Conservation (phyloP, 805 yeast genomes). For the Barnettozyma wickerhamii region DNA sequence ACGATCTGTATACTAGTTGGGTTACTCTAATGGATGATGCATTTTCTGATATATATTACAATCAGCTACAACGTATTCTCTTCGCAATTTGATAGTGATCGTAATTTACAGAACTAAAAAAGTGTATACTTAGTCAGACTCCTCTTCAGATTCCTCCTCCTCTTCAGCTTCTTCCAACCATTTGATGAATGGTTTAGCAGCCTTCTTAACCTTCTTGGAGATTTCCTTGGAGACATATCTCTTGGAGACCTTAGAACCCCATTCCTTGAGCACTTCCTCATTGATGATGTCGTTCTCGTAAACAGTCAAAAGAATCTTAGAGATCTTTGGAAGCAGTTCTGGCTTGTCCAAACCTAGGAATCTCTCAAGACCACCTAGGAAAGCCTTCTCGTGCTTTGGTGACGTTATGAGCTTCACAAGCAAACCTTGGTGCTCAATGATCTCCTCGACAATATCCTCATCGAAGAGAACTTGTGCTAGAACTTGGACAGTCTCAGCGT, state of each 20-base stretch:
- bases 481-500: conserved; percentile 80
- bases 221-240: conserved; percentile 90
- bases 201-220: conserved; percentile 90
- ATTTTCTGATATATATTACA: not conserved
- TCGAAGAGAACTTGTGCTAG: conserved; percentile 87
- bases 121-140: conserved; percentile 9
- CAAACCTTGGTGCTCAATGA: conserved; percentile 76
- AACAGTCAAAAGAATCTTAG: conserved; percentile 75
- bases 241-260: conserved; percentile 91
- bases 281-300: conserved; percentile 81
- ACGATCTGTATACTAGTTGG: conserved; percentile 8
- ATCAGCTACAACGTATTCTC: too few relatives aligned
- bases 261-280: conserved; percentile 74
- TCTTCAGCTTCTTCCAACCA: conserved; percentile 96
- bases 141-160: conserved; percentile 52
- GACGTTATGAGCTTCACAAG: conserved; percentile 69
- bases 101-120: not conserved
- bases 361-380: conserved; percentile 95
- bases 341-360: conserved; percentile 80
- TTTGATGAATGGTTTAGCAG: conserved; percentile 91
- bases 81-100: too few relatives aligned
- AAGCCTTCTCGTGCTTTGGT: conserved; percentile 74
- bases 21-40: conserved; percentile 8
- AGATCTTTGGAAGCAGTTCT: conserved; percentile 62
- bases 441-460: conserved; percentile 67